These are phyloP conservation scores for Nepenthes gracilis DNA, from an alignment of 148 eudicot species.

Conservation along the genomic window DNA sequence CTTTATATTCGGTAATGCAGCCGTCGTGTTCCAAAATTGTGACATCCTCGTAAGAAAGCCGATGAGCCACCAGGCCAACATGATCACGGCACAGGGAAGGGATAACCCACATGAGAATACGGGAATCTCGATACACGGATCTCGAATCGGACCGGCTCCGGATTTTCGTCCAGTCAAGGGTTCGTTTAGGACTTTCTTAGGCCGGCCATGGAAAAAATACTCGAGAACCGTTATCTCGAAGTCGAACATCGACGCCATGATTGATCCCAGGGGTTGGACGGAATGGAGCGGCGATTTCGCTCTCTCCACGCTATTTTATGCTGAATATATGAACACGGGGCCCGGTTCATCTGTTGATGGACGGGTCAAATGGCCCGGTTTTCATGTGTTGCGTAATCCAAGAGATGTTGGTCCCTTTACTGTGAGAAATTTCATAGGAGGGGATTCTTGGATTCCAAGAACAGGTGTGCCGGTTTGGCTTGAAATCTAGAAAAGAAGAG, in stretches of 20 bases:
- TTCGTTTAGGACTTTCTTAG: constrained; percentile 33
- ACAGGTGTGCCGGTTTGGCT: constrained; percentile 31
- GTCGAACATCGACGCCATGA: constrained; percentile 43
- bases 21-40: constrained; percentile 53
- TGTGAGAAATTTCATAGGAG: constrained; percentile 32
- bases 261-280: constrained; percentile 62
- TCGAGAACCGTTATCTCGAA: constrained; percentile 51
- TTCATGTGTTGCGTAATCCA: constrained; percentile 24
- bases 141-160: constrained; percentile 28
- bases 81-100: constrained; percentile 66
- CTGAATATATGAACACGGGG: constrained; percentile 58
- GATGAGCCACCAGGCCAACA: constrained; percentile 35
- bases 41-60: constrained; percentile 47
- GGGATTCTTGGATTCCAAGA: constrained; percentile 28
- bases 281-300: constrained; percentile 53
- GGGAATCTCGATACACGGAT: constrained; percentile 44
- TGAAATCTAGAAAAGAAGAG: background rate
- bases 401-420: constrained; percentile 23
- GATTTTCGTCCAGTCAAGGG: constrained; percentile 18
- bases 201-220: constrained; percentile 63
- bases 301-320: constrained; percentile 47
- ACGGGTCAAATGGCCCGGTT: constrained; percentile 40
- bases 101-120: constrained; percentile 30
- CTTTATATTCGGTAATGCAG: constrained; percentile 64
- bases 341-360: constrained; percentile 27